phyloP scores from a whole-genome alignment of 495 filamentous ascomycete genomes.

The Trichoderma asperelloides region DNA sequence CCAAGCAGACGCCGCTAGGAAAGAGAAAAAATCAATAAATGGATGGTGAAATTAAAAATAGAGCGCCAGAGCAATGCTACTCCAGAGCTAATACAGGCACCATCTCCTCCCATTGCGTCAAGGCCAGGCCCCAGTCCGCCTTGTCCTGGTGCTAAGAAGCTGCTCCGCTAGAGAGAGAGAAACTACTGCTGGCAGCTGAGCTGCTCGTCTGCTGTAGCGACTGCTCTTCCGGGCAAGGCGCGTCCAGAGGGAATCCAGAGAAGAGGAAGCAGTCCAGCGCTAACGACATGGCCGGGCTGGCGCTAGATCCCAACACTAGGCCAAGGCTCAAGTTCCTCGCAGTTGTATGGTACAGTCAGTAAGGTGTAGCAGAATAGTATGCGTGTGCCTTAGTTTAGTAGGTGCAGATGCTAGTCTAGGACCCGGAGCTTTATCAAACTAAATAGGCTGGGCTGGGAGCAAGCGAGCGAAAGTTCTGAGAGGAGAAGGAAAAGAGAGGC shows the following conservation, averaged over 20 bases:
- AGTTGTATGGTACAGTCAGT: too few species aligned
- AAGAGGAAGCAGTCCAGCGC: too few species aligned
- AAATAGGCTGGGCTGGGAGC: too few species aligned
- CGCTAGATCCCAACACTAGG: too few species aligned
- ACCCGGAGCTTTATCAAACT: too few species aligned
- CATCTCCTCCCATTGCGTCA: background rate
- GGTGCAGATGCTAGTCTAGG: too few species aligned
- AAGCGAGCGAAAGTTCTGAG: too few species aligned
- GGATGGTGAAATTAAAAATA: too few species aligned
- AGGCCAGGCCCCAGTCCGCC: background rate
- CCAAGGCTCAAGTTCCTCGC: too few species aligned
- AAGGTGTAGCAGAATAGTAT: too few species aligned
- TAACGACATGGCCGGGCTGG: too few species aligned
- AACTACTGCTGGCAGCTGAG: background rate
- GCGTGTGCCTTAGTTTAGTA: too few species aligned
- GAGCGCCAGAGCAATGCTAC: background rate
- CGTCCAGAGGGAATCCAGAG: background rate
- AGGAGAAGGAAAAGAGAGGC: background rate
- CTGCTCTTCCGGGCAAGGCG: background rate
- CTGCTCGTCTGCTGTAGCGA: background rate
- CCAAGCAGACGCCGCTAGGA: background rate
- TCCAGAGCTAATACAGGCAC: conserved; percentile 2
- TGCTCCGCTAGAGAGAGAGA: background rate
- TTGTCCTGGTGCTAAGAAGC: background rate
- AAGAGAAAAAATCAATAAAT: background rate